These are phyloP conservation scores for Eucalyptus curtisii DNA, from an alignment of 345 rosid genomes.

Conservation along the genomic window DNA sequence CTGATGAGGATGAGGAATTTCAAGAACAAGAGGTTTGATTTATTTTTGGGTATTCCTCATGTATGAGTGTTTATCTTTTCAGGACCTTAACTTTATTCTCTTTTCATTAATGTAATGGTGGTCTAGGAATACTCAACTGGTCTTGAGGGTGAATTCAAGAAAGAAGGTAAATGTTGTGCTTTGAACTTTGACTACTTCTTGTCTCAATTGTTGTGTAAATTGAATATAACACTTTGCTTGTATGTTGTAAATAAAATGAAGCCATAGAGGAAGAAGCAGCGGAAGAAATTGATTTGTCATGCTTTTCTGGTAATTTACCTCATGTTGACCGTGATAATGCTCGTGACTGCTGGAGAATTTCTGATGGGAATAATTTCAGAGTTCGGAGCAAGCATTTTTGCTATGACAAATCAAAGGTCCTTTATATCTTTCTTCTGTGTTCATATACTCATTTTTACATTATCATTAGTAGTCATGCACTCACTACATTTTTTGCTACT, in stretches of 20 bases:
- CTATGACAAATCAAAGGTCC: conserved; percentile 81
- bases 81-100: not conserved
- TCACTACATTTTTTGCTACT: not conserved
- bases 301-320: conserved; percentile 74
- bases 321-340: conserved; percentile 72
- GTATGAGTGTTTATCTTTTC: not conserved
- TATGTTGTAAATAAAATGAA: conserved; percentile 4
- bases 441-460: not conserved
- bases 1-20: conserved; percentile 84
- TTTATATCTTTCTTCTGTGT: not conserved
- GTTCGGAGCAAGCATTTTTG: conserved; percentile 91
- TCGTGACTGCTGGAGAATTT: conserved; percentile 84
- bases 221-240: not conserved
- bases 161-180: conserved; percentile 31
- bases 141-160: conserved; percentile 41
- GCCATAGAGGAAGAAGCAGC: conserved; percentile 64
- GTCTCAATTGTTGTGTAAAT: not conserved
- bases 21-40: conserved; percentile 79
- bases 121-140: conserved; percentile 3
- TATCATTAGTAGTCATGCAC: not conserved
- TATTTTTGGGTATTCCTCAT: not conserved
- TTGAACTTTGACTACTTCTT: not conserved
- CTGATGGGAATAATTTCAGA: conserved; percentile 88
- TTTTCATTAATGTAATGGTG: not conserved
- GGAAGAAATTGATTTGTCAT: conserved; percentile 67